A percentile compares a stretch with the other conserved stretches of the same genome.
Conservation (phyloP, 495 filamentous ascomycete genomes). For the Neurospora sp. region DNA sequence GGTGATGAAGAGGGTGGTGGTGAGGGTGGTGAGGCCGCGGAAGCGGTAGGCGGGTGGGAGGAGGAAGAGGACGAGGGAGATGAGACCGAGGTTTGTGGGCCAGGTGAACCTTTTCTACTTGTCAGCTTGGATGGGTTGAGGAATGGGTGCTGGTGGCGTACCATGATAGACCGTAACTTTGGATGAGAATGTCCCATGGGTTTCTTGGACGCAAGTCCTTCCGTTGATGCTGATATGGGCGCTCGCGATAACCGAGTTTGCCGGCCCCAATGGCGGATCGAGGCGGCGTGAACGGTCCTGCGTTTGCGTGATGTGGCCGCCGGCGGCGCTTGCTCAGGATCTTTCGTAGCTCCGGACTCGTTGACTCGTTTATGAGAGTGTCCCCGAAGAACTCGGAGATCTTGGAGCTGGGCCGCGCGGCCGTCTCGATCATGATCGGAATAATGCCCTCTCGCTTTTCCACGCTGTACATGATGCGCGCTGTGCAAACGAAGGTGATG, state of each 20-base stretch:
- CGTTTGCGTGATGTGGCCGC: not conserved
- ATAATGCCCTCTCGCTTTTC: slow-evolving; percentile 3
- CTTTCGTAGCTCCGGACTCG: not conserved
- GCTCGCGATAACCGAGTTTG: not conserved
- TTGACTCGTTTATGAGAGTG: not conserved
- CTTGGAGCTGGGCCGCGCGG: slow-evolving; percentile 13
- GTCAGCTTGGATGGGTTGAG: not conserved
- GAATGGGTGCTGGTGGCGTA: not conserved
- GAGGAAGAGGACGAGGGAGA: slow-evolving; percentile 6
- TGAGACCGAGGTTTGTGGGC: slow-evolving; percentile 1
- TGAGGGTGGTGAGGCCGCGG: not conserved
- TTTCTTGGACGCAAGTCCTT: not conserved
- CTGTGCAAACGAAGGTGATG: not conserved
- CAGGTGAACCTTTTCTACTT: slow-evolving; percentile 7
- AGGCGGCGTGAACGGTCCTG: not conserved
- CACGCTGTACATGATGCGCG: not conserved
- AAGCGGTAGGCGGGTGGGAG: slow-evolving; percentile 1
- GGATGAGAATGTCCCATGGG: not conserved
- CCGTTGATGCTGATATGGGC: not conserved
- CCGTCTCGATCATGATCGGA: not conserved
- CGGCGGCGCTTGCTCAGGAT: not conserved
- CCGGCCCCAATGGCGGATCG: not conserved
- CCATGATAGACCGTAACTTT: not conserved
- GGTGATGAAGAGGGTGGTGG: slow-evolving; percentile 4
- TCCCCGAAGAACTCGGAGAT: slow-evolving; percentile 20